phyloP scores from a whole-genome alignment of 352 stramenopile genomes.

The Globisporangium apiculatum region DNA sequence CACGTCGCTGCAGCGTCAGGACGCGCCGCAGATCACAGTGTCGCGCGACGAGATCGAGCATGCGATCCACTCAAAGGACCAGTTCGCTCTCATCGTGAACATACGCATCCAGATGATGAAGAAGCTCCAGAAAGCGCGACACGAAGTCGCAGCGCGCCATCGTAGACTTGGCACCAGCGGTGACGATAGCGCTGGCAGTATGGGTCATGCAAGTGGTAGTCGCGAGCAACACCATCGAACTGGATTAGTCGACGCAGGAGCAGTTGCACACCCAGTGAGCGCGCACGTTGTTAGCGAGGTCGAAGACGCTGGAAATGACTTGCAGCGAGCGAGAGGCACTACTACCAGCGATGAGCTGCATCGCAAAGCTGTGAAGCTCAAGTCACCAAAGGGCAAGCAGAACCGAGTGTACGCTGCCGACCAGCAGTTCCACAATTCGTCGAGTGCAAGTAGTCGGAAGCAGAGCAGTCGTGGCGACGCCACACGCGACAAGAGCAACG shows the following conservation, averaged over 20 bases:
- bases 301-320: background rate
- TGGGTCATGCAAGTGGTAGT: conserved; percentile 7
- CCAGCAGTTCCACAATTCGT: no score
- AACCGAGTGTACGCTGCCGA: conserved; percentile 28
- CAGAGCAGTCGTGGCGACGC: background rate
- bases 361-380: conserved; percentile 2
- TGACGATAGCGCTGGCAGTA: no score
- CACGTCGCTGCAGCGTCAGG: conserved; percentile 11
- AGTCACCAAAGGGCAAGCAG: conserved; percentile 10
- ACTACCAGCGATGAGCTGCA: background rate
- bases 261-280: no score
- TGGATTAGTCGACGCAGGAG: background rate
- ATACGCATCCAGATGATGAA: conserved; percentile 72
- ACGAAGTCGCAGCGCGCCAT: conserved; percentile 22
- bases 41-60: conserved; percentile 77
- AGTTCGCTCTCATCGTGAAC: conserved; percentile 56
- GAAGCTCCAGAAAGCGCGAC: conserved; percentile 33
- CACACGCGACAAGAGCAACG: background rate
- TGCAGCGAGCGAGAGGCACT: background rate
- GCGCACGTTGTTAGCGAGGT: background rate
- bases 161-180: background rate
- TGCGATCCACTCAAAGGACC: conserved; percentile 45
- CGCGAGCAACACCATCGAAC: no score
- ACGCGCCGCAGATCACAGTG: conserved; percentile 40
- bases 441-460: background rate